Percentiles rank a stretch among this genome's conserved stretches.
These are phyloP conservation scores for Coemansia furcata DNA, from an alignment of 192 early-diverging fungal genomes.

Conservation along the genomic window DNA sequence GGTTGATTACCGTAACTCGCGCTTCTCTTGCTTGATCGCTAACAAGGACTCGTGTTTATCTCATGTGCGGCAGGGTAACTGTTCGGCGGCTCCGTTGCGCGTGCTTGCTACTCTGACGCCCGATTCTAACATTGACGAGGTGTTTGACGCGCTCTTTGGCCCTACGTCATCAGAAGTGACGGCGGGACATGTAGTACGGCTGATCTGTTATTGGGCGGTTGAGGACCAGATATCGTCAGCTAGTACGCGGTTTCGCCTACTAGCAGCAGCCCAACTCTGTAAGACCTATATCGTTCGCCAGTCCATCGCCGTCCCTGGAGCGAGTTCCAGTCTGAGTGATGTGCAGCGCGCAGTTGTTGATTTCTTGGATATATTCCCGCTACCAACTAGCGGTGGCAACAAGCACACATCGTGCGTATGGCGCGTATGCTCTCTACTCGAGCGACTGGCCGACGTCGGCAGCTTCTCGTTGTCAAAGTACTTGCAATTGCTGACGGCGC, in stretches of 20 bases:
- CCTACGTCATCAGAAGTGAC: not conserved
- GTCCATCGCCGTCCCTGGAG: not conserved
- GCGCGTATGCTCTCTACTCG: conserved; percentile 28
- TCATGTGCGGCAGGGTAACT: not conserved
- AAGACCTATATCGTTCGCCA: not conserved
- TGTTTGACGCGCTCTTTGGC: conserved; percentile 11
- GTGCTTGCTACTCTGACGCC: conserved; percentile 10
- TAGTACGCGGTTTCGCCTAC: conserved; percentile 14
- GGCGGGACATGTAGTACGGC: conserved; percentile 10
- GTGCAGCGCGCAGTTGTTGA: conserved; percentile 29
- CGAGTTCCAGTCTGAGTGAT: not conserved
- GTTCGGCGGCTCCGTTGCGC: conserved; percentile 5
- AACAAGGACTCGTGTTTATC: not conserved
- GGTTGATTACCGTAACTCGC: conserved; percentile 25
- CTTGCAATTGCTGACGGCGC: conserved; percentile 38
- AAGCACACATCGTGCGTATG: not conserved
- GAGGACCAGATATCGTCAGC: conserved; percentile 8
- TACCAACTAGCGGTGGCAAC: conserved; percentile 2
- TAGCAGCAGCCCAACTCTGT: conserved; percentile 20
- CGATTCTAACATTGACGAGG: conserved; percentile 3
- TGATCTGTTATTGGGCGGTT: conserved; percentile 44
- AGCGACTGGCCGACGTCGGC: conserved; percentile 29
- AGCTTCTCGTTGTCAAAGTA: conserved; percentile 39
- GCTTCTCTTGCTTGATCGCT: conserved; percentile 10
- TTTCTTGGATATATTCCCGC: conserved; percentile 31